Base-by-base conservation (phyloP, 23 red algal genomes). In the Gracilaria vermiculophylla region DNA sequence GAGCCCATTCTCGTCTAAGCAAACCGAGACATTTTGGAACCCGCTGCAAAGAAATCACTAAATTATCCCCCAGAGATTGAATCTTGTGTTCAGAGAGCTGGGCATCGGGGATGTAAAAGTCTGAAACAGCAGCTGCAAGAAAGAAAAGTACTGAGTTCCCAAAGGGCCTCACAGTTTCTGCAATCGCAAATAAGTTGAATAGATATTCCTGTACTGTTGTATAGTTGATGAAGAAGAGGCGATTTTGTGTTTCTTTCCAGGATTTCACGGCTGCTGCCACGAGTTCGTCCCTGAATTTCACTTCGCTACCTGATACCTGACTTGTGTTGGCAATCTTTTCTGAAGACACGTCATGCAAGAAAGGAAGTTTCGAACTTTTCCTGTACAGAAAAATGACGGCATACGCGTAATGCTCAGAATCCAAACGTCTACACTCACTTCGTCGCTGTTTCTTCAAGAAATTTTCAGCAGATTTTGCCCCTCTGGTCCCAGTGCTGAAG, bases 41-140 rank as follows among this genome's bases (percentile, higher is more conserved):
- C 39, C 31, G 82, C 39, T 49, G 35, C 87, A 98, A 60, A 2
- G 27, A 69, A 33, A 98, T 33, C 15, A 57, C 50, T n/a, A 94
- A 53, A 53, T 81, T 28, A 15, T 61, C 80, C 19, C 21, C 51
- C 9, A 52, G 51, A 11, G 91, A 94, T 41, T 75, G 56, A 33
- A 92, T 94, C 73, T 98, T 98, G 48, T 98, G 96, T 51, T 43
- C 41, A 36, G 82, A 44, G 47, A 98, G 79, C 15, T 51, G 39
- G 19, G 52, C 86, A 53, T 34, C 44, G 21, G 79, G 86, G 54
- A 94, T 50, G 57, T 94, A 93, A 85, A 92, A 98, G 82, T 98
- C 96, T 9, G 92, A 94, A 24, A 98, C 96, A 42, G 96, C 96
- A 35, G 96, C 96, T 2, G 96, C 91, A 17, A 98, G 81, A 70